A percentile compares a stretch with the other conserved stretches of the same genome.
phyloP scores from a whole-genome alignment of 2,329 filamentous ascomycete genomes.

The Thelonectria blattea region DNA sequence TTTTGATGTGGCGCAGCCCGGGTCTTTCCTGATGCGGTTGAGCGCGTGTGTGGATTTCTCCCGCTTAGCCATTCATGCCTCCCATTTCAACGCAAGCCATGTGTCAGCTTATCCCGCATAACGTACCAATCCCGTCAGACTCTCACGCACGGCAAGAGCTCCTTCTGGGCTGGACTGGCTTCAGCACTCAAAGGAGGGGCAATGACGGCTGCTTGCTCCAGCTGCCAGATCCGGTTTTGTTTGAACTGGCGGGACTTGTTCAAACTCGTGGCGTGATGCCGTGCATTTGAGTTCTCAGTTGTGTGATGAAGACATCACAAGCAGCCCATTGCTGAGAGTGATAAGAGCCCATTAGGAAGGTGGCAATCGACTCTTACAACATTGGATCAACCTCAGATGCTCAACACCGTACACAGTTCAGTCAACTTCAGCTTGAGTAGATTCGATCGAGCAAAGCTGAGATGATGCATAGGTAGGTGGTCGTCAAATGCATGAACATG shows the following conservation, averaged over 20 bases:
- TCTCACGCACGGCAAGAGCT: conserved; percentile 3
- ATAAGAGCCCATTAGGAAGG: not conserved
- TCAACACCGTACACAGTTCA: not conserved
- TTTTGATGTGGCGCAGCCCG: conserved; percentile 19
- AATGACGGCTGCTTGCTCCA: not conserved
- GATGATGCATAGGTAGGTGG: too few relatives aligned
- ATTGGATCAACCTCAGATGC: not conserved
- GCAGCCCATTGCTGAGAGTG: not conserved
- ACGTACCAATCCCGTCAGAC: conserved; percentile 5
- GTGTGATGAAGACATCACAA: not conserved
- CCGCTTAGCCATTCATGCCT: not conserved
- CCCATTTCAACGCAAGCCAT: not conserved
- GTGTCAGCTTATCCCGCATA: not conserved
- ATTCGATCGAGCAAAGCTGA: too few relatives aligned
- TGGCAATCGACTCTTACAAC: not conserved
- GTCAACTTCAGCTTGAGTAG: not conserved
- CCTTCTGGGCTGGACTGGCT: not conserved
- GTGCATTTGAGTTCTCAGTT: not conserved
- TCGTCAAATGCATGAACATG: not conserved
- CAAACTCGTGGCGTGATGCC: conserved; percentile 5
- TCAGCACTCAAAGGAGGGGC: conserved; percentile 17
- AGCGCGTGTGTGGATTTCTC: not conserved
- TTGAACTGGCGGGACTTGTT: not conserved
- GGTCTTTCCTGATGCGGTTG: conserved; percentile 1
- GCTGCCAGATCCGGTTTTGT: conserved; percentile 4